Percentiles rank a stretch among this genome's conserved stretches.
Evolutionary conservation across 148 eudicot genomes (phyloP).

Genomic region (Pouteria glomerata): DNA sequence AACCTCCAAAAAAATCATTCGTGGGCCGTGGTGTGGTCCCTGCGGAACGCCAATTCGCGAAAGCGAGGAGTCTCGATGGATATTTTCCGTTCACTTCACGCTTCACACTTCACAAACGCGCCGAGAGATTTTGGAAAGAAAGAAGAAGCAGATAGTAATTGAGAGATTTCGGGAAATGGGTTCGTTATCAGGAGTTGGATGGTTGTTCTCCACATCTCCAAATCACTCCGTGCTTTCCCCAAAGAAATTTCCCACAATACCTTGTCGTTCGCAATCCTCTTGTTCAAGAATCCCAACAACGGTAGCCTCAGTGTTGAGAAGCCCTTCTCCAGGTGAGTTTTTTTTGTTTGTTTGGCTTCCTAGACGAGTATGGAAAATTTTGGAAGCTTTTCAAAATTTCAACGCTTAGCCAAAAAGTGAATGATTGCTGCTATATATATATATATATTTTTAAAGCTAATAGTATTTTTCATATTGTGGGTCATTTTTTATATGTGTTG

Average conservation of each 20-base stretch:
- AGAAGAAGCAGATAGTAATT: not conserved
- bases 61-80: too few species aligned
- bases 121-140: too few species aligned
- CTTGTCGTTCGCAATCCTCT: not conserved
- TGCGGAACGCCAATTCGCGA: too few species aligned
- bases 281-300: not conserved
- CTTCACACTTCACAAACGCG: too few species aligned
- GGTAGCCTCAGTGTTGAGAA: conserved; percentile 12
- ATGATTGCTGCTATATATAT: not conserved
- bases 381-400: not conserved
- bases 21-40: too few species aligned
- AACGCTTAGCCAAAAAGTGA: not conserved
- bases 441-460: not conserved
- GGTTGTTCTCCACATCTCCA: not conserved
- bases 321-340: conserved; percentile 16
- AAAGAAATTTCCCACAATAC: not conserved
- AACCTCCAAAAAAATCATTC: too few species aligned
- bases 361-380: not conserved
- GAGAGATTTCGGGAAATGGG: conserved; percentile 1
- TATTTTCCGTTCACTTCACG: too few species aligned
- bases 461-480: not conserved
- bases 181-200: not conserved
- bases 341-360: not conserved
- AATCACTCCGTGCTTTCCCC: not conserved
- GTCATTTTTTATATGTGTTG: not conserved